Conservation (phyloP, 352 stramenopile species). For the Aphanomyces cochlioides region DNA sequence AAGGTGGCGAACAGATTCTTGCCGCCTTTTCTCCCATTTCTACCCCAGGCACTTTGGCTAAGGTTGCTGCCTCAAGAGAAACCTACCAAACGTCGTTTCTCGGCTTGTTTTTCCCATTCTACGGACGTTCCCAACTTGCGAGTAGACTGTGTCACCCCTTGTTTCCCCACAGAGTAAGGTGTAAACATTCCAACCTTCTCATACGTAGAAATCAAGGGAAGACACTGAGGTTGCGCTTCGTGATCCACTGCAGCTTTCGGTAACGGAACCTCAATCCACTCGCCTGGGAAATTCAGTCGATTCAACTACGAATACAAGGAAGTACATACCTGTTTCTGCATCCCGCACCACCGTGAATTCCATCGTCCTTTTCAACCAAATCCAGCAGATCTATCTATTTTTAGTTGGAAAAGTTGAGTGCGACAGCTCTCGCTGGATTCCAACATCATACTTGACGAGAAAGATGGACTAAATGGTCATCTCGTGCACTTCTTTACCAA, state of each 20-base stretch:
- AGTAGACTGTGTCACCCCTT: constrained; percentile 57
- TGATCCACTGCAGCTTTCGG: background rate
- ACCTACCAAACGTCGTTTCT: constrained; percentile 46
- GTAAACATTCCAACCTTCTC: background rate
- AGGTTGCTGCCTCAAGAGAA: background rate
- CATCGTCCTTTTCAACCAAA: background rate
- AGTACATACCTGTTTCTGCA: constrained; percentile 21
- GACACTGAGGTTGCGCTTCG: background rate
- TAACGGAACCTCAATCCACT: constrained; percentile 20
- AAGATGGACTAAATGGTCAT: no score
- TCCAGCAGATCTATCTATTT: no score
- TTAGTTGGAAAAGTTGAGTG: no score
- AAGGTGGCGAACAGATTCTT: constrained; percentile 50
- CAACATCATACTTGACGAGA: no score
- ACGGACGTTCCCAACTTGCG: constrained; percentile 47
- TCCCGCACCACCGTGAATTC: constrained; percentile 8
- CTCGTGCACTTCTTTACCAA: no score
- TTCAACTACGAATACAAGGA: background rate
- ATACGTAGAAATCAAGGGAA: background rate
- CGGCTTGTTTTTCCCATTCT: constrained; percentile 50
- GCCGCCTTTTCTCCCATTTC: constrained; percentile 50
- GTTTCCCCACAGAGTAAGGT: constrained; percentile 29
- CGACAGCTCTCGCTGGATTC: no score
- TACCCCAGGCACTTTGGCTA: constrained; percentile 26
- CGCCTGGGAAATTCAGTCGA: background rate